Percentiles rank a stretch among this genome's conserved stretches.
These are phyloP conservation scores for Purshia tridentata DNA, from an alignment of 306 rosid species.

Conservation along the genomic window DNA sequence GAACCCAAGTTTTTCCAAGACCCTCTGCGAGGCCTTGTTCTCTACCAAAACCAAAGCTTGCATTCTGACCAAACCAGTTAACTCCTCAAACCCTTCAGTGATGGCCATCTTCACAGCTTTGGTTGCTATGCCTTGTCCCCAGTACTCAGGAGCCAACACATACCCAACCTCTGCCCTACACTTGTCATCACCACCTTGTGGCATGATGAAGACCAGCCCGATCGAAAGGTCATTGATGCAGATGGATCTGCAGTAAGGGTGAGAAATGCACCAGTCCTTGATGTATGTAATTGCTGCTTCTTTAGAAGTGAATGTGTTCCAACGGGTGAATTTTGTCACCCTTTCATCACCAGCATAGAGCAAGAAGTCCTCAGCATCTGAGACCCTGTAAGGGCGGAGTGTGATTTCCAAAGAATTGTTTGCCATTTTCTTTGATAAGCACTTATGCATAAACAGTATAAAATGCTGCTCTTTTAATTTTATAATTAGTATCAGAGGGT, in stretches of 20 bases:
- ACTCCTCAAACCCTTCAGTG: no score
- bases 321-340: not conserved
- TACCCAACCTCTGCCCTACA: not conserved
- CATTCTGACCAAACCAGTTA: no score
- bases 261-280: slow-evolving; percentile 23
- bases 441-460: not conserved
- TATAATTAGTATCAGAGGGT: not conserved
- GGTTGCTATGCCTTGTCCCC: no score
- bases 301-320: no score
- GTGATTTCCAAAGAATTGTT: slow-evolving; percentile 9
- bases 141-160: no score
- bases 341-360: slow-evolving; percentile 18
- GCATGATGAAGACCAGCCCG: slow-evolving; percentile 23
- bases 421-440: not conserved
- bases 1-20: slow-evolving; percentile 38
- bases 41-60: not conserved
- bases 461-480: not conserved
- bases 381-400: slow-evolving; percentile 23
- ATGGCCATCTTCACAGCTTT: no score
- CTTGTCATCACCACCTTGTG: slow-evolving; percentile 14
- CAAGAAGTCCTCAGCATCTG: slow-evolving; percentile 33
- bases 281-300: slow-evolving; percentile 26
- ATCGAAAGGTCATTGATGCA: slow-evolving; percentile 9
- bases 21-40: slow-evolving; percentile 35
- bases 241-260: slow-evolving; percentile 1